Evolutionary conservation across 345 rosid genomes (phyloP).

Genomic region (Eucalyptus brandiana): DNA sequence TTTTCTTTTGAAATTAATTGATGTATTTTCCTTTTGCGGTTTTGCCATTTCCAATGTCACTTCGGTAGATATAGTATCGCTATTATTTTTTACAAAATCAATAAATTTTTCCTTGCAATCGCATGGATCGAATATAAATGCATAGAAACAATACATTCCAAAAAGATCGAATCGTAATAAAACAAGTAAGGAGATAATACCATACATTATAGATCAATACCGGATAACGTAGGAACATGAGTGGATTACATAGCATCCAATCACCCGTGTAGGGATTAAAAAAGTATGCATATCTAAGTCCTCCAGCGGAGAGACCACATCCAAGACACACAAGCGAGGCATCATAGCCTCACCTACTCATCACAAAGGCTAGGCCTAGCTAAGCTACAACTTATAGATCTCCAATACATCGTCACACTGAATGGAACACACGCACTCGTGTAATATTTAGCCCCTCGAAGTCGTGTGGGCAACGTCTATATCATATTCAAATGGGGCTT

Average conservation of each 20-base stretch:
- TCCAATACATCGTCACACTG: not conserved
- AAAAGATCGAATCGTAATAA: not conserved
- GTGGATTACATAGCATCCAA: not conserved
- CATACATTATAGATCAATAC: not conserved
- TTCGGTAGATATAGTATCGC: not conserved
- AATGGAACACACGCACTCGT: not conserved
- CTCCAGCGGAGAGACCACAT: not conserved
- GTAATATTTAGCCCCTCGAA: not conserved
- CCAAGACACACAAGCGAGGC: not conserved
- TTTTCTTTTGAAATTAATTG: not conserved
- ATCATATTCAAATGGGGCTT: not conserved
- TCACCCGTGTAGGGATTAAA: not conserved
- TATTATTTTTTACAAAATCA: not conserved
- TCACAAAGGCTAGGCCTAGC: not conserved
- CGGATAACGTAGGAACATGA: not conserved
- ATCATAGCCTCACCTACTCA: not conserved
- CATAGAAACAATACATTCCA: not conserved
- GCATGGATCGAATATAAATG: fast-evolving
- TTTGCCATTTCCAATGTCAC: not conserved
- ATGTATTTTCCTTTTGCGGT: not conserved
- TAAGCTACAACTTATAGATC: not conserved
- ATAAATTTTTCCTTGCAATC: not conserved
- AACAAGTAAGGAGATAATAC: not conserved
- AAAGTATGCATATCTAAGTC: not conserved
- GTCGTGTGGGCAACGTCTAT: not conserved